Evolutionary conservation across 805 yeast species (phyloP).

Genomic region (Kodamaea leandrae): DNA sequence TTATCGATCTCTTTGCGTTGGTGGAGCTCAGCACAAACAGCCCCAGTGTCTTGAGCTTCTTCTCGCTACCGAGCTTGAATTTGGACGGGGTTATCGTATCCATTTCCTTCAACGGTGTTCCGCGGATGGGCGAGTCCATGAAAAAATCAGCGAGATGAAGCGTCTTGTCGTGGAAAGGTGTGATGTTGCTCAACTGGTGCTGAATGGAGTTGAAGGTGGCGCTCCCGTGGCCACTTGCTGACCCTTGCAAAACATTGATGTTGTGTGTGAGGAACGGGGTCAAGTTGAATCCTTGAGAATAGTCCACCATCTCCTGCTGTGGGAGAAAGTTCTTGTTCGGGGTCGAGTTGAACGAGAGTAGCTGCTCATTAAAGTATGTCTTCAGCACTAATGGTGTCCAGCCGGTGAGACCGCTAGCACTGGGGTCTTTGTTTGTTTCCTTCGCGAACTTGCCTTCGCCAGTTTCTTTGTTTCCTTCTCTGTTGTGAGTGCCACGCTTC

Average conservation of each 20-base stretch:
- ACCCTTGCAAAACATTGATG: slow-evolving; percentile 18
- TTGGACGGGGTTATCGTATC: slow-evolving; percentile 43
- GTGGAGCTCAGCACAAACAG: slow-evolving; percentile 10
- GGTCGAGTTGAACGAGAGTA: slow-evolving; percentile 34
- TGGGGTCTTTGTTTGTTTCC: background rate
- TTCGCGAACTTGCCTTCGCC: background rate
- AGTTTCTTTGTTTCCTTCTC: background rate
- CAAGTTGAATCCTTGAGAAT: slow-evolving; percentile 35
- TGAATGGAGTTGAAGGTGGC: slow-evolving; percentile 19
- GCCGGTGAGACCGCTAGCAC: slow-evolving; percentile 22
- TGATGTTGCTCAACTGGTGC: slow-evolving; percentile 27
- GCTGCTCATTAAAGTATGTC: slow-evolving; percentile 34
- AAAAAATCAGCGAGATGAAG: slow-evolving; percentile 42
- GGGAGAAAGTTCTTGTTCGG: slow-evolving; percentile 28
- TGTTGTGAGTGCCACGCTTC: too few species aligned
- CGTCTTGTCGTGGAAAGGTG: slow-evolving; percentile 44
- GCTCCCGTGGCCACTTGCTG: slow-evolving; percentile 10
- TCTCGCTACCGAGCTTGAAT: slow-evolving; percentile 26
- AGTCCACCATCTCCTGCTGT: slow-evolving; percentile 21
- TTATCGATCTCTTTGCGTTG: slow-evolving; percentile 34
- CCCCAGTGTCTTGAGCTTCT: slow-evolving; percentile 9
- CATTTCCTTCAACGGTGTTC: slow-evolving; percentile 30
- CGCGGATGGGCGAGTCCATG: slow-evolving; percentile 43
- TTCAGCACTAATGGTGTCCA: slow-evolving; percentile 45
- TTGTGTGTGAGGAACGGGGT: slow-evolving; percentile 43